Percentiles rank a stretch among this genome's conserved stretches.
Evolutionary conservation across 768 basidiomycete genomes (phyloP).

Genomic region (Chlorophyllum brunneum): DNA sequence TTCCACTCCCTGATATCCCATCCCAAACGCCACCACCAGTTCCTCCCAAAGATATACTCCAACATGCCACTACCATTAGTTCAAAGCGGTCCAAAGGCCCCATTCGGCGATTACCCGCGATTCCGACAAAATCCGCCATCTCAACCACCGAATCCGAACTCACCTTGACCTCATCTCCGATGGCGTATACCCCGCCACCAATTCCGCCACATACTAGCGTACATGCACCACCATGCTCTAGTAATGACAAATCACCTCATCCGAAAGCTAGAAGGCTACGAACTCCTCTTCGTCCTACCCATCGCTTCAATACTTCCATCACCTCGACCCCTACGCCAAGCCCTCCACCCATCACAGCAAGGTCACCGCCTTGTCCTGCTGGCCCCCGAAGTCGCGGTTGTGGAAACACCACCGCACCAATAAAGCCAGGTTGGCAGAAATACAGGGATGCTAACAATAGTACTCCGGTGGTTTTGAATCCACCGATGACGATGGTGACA

Average conservation of each 20-base stretch:
- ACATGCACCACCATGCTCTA: neutral
- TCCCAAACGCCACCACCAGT: neutral
- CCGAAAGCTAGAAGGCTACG: neutral
- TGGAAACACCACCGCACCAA: neutral
- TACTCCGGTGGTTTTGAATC: neutral
- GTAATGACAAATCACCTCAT: neutral
- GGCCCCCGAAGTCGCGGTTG: neutral
- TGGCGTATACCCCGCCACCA: neutral
- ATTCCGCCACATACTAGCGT: neutral
- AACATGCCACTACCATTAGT: neutral
- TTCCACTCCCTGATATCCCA: slow-evolving; percentile 3
- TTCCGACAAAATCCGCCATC: neutral
- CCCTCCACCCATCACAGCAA: neutral
- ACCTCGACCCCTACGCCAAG: neutral
- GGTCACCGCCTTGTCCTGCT: neutral
- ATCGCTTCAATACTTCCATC: neutral
- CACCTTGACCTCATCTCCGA: neutral
- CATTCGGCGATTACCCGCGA: neutral
- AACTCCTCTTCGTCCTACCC: too few relatives aligned
- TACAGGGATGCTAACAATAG: neutral
- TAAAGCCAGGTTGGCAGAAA: neutral
- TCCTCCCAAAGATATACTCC: neutral
- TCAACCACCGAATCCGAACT: neutral
- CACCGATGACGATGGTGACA: neutral
- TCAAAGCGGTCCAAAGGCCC: neutral